Evolutionary conservation across 2,329 filamentous ascomycete genomes (phyloP), one percentile per base, ranked within the genome.

Genomic region (Gnomoniopsis smithogilvyi): DNA sequence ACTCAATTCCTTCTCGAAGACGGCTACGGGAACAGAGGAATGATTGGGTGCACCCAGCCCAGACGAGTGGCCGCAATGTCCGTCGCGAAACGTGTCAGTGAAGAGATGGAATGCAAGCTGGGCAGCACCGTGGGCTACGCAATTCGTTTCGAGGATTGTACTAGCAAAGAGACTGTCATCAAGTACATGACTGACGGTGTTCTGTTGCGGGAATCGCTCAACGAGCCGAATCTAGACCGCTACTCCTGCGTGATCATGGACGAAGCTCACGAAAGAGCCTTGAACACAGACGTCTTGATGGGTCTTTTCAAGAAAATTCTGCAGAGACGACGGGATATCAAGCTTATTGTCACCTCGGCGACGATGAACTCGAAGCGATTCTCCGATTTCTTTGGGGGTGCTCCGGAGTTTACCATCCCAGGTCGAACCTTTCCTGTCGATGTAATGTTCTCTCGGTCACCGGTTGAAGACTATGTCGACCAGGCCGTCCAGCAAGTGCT

Each of bases 121-220:
- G 95, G 95, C 51, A 88, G 89, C 58, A 84, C 88, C 0, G 96
- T 99, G 41, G 95, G 95, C 33, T 99, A 99, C 73, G 92, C 95
- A 1, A 99, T 99, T 70, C 92, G 95, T 56, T 99, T 99, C 68
- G 95, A 99, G 71, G 96, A 99, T 72, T 97, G 93, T 73, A 99
- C 95, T 1, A 96, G 92, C 78, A 92, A 92, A 66, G 90, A 98
- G 59, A 99, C 95, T 0, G 81, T 88, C 61, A 98, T 99, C 77
- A 99, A 99, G 75, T 99, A 99, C 73, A 97, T 99, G 93, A 99
- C 95, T 0, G 96, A 99, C 69, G 95, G 95, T 78, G 91, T 99
- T 22, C 78, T 99, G 48, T 82, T 99, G 34, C 85, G 95, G 76
- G 96, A 99, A 69, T 97, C 92, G 6, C 80, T 99, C 12, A 93